Base-by-base conservation (phyloP, 495 filamentous ascomycete genomes). In the Penicillium ochrochloron region DNA sequence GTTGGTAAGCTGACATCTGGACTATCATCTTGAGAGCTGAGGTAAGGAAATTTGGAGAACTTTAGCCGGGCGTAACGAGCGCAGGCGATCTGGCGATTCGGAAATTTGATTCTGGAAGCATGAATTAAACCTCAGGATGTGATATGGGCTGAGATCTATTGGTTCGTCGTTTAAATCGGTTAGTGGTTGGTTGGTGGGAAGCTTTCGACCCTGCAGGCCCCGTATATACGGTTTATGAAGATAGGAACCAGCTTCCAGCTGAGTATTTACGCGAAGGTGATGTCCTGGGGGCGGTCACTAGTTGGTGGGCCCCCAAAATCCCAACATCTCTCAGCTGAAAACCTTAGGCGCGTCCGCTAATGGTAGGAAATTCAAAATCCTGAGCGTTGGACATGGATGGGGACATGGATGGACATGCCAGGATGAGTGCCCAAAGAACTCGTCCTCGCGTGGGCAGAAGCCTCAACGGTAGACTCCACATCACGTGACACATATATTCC, bases 61-160 rank as follows among this genome's bases (percentile, higher is more conserved):
- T 12, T 33, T 19, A 54, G 29, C 15, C 5, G 27, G 21, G 4
- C 2, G 29, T 35, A 9, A 9, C 12, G 2, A 7, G 15, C 62
- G 66, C 61, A 69, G 59, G 14, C 50, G 29, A 51, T 19, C 57
- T 31, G 50, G 31, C 27, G 42, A 57, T 46, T 51, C 39, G 54
- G 33, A 52, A 31, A 9, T 14, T 37, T 27, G 52, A 48, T 48
- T 29, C 64, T 39, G 35, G n/a, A 5, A 29, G 27, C 9, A n/a
- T 5, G 31, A 15, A 44, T 29, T 5, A 12, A 12, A 27, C 25
- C 25, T 27, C 15, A 31, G 8, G 19, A 12, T 60, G 66, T 62
- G 58, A 71, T 62, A 62, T 51, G 62, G 17, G 42, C 57, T 60
- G 58, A 69, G 64, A 64, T 57, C 39, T 54, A 14, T n/a, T 4